Evolutionary conservation across 352 stramenopile genomes (phyloP), one percentile per base, ranked within the genome.

Genomic region (Globisporangium barbulae): DNA sequence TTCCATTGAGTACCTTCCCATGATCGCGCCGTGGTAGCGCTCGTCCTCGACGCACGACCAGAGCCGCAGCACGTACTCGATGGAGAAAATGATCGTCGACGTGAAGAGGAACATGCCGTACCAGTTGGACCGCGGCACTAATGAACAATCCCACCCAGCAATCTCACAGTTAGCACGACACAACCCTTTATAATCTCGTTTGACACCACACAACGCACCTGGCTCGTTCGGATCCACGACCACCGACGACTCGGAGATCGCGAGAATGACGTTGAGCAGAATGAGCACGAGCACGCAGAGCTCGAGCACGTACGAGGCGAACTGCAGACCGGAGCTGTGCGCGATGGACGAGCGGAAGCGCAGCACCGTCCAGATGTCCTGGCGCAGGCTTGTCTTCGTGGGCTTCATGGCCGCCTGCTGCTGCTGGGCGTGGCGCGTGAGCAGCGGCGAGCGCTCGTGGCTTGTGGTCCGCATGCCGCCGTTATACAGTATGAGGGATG

Each of bases 11-110:
- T 31, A 88, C 78, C 80, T 63, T 45, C 78, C 77, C 53, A 64
- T 52, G 39, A 88, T 59, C 0, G 65, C 58, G 48, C 72, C 67
- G 22, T 70, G 68, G 62, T 72, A 88, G 19, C 76, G 67, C 31
- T 84, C 64, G 64, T 89, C 80, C 50, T 86, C 80, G 4, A 85
- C 73, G 47, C 80, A 89, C 8, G 79, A 86, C 80, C 80, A 89
- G 8, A 86, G 52, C 9, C 80, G 76, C 45, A 89, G 67, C 3
- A 47, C 53, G 42, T 89, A 89, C 62, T 89, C 79, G 42, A 87
- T 69, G 21, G 80, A 80, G 59, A 89, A 89, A 28, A 89, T 75
- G 35, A 76, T 63, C 5, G 80, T 86, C 13, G 80, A 89, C 10
- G 77, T 71, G 13, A 83, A 64, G 28, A 89, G 62, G 54, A 89